Conservation (phyloP, 306 rosid genomes). For the Vigna mungo region DNA sequence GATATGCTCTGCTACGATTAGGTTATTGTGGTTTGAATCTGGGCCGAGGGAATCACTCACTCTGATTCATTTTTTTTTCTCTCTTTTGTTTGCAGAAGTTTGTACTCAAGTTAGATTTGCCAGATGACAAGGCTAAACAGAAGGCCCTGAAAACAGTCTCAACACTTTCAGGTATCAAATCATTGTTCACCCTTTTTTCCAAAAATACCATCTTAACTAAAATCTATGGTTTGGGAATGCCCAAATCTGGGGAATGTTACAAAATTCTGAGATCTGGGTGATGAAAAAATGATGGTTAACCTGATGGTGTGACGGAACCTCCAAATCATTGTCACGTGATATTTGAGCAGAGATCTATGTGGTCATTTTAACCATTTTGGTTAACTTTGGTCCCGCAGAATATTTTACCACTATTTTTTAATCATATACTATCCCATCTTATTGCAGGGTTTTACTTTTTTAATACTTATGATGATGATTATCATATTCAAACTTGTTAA, state of each 20-base stretch:
- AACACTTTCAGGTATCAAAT: constrained; percentile 76
- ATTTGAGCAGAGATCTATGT: background rate
- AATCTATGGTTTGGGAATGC: constrained; percentile 30
- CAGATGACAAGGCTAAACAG: constrained; percentile 84
- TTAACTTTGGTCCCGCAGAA: background rate
- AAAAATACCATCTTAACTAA: background rate
- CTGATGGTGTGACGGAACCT: constrained; percentile 25
- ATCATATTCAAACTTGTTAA: background rate
- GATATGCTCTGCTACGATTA: background rate
- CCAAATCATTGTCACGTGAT: constrained; percentile 36
- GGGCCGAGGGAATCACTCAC: constrained; percentile 35
- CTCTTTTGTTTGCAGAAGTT: constrained; percentile 60
- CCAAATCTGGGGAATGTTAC: constrained; percentile 39
- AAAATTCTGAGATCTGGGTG: constrained; percentile 40
- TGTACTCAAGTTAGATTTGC: constrained; percentile 77
- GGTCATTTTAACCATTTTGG: background rate
- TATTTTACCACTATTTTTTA: constrained; percentile 12
- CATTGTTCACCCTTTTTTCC: constrained; percentile 25
- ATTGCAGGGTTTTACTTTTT: background rate
- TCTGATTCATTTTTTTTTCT: constrained; percentile 30
- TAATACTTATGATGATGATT: background rate
- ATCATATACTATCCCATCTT: background rate
- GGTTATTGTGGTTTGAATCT: constrained; percentile 35
- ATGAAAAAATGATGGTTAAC: constrained; percentile 27
- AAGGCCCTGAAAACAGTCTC: constrained; percentile 91